A percentile compares a stretch with the other conserved stretches of the same genome.
Evolutionary conservation across 345 rosid genomes (phyloP).

Genomic region (Brassica carinata): DNA sequence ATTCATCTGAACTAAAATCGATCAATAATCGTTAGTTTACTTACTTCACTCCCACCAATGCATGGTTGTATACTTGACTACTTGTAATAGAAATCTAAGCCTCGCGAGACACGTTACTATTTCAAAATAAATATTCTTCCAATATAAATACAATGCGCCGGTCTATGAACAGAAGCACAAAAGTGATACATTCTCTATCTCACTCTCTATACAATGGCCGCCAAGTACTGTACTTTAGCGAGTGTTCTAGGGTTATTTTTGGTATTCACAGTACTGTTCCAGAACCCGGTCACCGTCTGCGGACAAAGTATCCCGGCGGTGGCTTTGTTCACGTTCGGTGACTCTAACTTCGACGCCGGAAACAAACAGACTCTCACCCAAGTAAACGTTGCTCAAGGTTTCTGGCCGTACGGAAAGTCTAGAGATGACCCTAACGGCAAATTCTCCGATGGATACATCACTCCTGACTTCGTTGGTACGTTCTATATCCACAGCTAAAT

Average conservation of each 20-base stretch:
- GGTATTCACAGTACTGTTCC: neutral
- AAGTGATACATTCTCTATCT: neutral
- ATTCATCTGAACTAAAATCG: neutral
- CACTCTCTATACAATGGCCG: neutral
- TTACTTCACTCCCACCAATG: neutral
- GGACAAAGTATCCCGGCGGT: slow-evolving; percentile 21
- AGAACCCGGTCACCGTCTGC: slow-evolving; percentile 15
- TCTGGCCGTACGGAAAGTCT: slow-evolving; percentile 43
- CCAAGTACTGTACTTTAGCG: neutral
- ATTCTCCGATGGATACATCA: slow-evolving; percentile 32
- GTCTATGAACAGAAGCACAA: neutral
- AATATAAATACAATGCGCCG: neutral
- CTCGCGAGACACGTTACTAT: neutral
- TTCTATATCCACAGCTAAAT: neutral
- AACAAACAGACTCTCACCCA: slow-evolving; percentile 22
- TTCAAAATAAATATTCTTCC: neutral
- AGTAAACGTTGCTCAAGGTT: slow-evolving; percentile 6
- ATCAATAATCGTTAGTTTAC: neutral
- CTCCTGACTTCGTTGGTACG: slow-evolving; percentile 29
- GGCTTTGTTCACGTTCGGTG: slow-evolving; percentile 37
- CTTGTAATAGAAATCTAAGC: neutral
- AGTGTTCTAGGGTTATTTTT: slow-evolving; percentile 21
- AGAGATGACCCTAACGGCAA: slow-evolving; percentile 33
- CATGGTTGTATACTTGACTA: neutral
- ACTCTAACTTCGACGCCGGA: slow-evolving; percentile 38